Evolutionary conservation across 257 asterid genomes (phyloP).

Genomic region (Thymus mandschuricus): DNA sequence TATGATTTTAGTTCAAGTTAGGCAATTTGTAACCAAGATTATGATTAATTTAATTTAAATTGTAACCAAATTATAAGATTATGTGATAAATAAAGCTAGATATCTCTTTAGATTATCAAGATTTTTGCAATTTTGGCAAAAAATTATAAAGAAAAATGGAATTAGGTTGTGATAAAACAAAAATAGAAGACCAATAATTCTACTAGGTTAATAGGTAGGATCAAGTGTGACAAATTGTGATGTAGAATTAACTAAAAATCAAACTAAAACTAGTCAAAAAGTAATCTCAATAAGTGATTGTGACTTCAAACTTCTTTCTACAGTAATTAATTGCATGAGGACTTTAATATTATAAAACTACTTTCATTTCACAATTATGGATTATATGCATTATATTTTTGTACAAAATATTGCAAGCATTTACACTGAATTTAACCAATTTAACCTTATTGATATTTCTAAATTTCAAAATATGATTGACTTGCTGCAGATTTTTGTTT

Average conservation of each 20-base stretch:
- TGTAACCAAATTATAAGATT: background rate
- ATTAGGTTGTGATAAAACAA: background rate
- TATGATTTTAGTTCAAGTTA: too few relatives aligned
- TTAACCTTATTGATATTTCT: too few relatives aligned
- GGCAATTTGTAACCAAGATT: too few relatives aligned
- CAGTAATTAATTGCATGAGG: conserved; percentile 16
- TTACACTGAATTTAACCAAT: too few relatives aligned
- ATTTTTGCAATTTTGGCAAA: background rate
- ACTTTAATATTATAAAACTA: background rate
- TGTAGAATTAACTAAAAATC: background rate
- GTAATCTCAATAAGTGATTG: conserved; percentile 9
- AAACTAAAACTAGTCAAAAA: conserved; percentile 1
- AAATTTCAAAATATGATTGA: too few relatives aligned
- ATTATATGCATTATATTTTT: too few relatives aligned
- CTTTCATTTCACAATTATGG: background rate
- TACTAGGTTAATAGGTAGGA: background rate
- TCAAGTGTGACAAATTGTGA: background rate
- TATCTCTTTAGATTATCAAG: background rate
- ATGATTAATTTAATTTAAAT: too few relatives aligned
- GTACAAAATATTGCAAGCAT: too few relatives aligned
- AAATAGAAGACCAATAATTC: background rate
- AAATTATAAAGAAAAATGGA: background rate
- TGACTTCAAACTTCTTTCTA: conserved; percentile 30
- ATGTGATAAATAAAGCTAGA: background rate
- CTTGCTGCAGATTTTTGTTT: too few relatives aligned